Conservation (phyloP, 768 basidiomycete genomes). For the Amyloporia xantha region DNA sequence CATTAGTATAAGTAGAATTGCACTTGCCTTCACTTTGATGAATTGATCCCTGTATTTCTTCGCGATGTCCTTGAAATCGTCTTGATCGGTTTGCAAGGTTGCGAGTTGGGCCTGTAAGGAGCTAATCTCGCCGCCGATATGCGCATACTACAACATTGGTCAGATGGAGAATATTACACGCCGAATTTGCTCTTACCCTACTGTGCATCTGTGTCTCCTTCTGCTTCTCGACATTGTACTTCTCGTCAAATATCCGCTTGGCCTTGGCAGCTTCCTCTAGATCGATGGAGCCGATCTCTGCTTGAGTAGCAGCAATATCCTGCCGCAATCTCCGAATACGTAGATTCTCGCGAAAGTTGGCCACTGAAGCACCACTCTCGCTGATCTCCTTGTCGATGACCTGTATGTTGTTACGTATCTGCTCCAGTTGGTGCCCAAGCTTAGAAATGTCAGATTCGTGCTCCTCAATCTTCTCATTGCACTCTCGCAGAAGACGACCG, state of each 20-base stretch:
- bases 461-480: constrained; percentile 44
- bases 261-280: constrained; percentile 84
- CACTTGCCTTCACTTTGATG: constrained; percentile 94
- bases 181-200: constrained; percentile 38
- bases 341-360: constrained; percentile 78
- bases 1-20: no score
- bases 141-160: constrained; percentile 54
- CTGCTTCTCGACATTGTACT: constrained; percentile 65
- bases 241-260: constrained; percentile 75
- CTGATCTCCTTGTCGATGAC: constrained; percentile 74
- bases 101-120: constrained; percentile 63
- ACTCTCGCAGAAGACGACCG: constrained; percentile 52
- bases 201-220: constrained; percentile 67
- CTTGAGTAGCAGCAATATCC: constrained; percentile 61
- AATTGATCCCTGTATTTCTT: constrained; percentile 86
- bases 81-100: constrained; percentile 61
- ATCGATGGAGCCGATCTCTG: constrained; percentile 68
- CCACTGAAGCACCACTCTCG: constrained; percentile 60
- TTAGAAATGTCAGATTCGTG: constrained; percentile 40
- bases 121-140: constrained; percentile 76
- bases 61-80: constrained; percentile 82
- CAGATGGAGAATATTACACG: background rate
- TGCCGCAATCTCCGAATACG: constrained; percentile 62
- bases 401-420: constrained; percentile 38
- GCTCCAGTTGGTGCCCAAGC: constrained; percentile 33